phyloP scores from a whole-genome alignment of 2,329 filamentous ascomycete genomes.

The Epichloe scottii region DNA sequence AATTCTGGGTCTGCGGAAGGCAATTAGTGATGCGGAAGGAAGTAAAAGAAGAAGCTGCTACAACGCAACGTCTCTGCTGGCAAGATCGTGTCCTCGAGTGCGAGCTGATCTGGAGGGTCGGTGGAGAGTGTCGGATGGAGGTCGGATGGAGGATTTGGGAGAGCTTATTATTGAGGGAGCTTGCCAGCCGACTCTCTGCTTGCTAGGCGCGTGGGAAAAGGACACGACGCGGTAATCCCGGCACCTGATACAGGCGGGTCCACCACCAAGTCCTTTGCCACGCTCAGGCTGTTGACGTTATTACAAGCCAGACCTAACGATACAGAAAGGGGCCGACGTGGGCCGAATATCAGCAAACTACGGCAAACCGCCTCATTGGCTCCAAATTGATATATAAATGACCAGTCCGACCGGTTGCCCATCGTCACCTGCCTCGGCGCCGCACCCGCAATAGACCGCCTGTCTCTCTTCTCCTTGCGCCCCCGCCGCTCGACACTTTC shows the following conservation, averaged over 20 bases:
- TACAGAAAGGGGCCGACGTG: too few species aligned
- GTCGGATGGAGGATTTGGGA: not conserved
- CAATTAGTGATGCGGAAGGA: not conserved
- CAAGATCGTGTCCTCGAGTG: not conserved
- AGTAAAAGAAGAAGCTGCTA: not conserved
- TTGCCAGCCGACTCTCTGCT: not conserved
- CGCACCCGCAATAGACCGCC: not conserved
- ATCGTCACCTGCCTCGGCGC: too few species aligned
- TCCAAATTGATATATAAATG: too few species aligned
- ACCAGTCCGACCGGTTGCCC: too few species aligned
- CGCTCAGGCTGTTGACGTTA: not conserved
- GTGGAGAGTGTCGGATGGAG: not conserved
- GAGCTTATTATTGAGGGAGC: not conserved
- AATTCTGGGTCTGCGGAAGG: not conserved
- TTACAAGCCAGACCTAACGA: not conserved
- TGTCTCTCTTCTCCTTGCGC: too few species aligned
- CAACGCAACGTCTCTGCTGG: not conserved
- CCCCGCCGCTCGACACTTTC: not conserved
- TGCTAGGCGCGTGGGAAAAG: constrained; percentile 2
- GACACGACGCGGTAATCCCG: constrained; percentile 7
- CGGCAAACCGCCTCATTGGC: too few species aligned
- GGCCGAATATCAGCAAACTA: too few species aligned
- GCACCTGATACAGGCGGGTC: not conserved
- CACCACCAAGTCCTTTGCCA: too few species aligned
- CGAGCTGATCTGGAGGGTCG: not conserved